Evolutionary conservation across 1,284 basidiomycete species (phyloP).

Genomic region (Ustilago esculenta): DNA sequence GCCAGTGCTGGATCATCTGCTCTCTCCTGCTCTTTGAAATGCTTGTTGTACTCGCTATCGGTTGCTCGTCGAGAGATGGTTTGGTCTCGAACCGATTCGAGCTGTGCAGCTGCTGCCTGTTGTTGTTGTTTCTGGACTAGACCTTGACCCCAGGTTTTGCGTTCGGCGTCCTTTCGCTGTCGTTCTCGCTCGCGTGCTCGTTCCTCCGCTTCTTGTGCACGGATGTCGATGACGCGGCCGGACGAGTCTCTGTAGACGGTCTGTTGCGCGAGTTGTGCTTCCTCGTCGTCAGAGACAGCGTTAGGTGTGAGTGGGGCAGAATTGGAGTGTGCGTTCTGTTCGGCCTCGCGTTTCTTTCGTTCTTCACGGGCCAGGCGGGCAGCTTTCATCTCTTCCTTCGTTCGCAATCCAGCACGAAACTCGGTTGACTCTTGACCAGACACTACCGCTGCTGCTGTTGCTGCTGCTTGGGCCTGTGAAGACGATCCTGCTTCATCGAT

Average conservation of each 20-base stretch:
- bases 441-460: background rate
- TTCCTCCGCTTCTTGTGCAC: conserved; percentile 82
- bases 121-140: conserved; percentile 75
- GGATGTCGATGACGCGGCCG: conserved; percentile 88
- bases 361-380: conserved; percentile 39
- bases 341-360: conserved; percentile 5
- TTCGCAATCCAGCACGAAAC: conserved; percentile 46
- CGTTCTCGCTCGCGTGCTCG: conserved; percentile 68
- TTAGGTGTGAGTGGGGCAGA: too few species aligned
- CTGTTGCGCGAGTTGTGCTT: conserved; percentile 72
- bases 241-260: conserved; percentile 93
- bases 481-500: background rate
- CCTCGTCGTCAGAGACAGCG: conserved; percentile 66
- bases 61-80: conserved; percentile 70
- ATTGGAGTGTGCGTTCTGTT: background rate
- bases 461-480: background rate
- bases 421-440: too few species aligned
- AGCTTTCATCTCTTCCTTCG: conserved; percentile 52
- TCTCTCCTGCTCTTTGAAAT: conserved; percentile 78
- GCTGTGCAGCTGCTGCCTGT: conserved; percentile 67
- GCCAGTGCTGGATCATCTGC: conserved; percentile 96
- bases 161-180: conserved; percentile 75
- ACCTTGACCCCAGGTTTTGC: conserved; percentile 97
- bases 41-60: conserved; percentile 84
- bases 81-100: conserved; percentile 8